Percentiles rank a stretch among this genome's conserved stretches.
Conservation (phyloP, 257 asterid genomes). For the Perilla frutescens region DNA sequence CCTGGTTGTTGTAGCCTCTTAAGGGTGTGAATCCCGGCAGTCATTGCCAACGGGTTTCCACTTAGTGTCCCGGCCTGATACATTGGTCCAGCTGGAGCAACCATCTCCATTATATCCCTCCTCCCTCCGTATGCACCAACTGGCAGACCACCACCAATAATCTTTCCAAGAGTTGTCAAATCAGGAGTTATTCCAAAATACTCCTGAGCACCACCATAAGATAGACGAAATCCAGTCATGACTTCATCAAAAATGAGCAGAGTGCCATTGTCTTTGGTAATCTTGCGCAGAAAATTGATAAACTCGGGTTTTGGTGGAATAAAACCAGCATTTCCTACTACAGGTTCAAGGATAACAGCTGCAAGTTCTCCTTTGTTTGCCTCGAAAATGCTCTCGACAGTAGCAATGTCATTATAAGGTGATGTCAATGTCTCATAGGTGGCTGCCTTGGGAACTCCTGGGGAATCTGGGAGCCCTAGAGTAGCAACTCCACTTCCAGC, state of each 20-base stretch:
- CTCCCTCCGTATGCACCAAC: conserved; percentile 99
- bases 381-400: conserved; percentile 72
- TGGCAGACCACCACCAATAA: conserved; percentile 97
- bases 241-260: conserved; percentile 94
- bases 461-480: conserved; percentile 96
- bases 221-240: conserved; percentile 90
- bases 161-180: conserved; percentile 96
- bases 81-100: conserved; percentile 99
- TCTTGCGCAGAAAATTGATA: conserved; percentile 56
- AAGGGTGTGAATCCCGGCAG: conserved; percentile 97
- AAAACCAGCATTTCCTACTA: conserved; percentile 96
- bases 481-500: conserved; percentile 99
- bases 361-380: conserved; percentile 78
- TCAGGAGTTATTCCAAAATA: conserved; percentile 91
- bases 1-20: conserved; percentile 75
- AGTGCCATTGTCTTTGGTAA: conserved; percentile 67
- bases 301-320: conserved; percentile 81
- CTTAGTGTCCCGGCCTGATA: conserved; percentile 98
- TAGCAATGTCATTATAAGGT: conserved; percentile 75
- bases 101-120: conserved; percentile 98
- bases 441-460: conserved; percentile 95
- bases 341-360: conserved; percentile 89
- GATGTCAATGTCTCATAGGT: conserved; percentile 73
- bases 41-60: conserved; percentile 98
- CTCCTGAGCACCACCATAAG: conserved; percentile 99